Base-by-base conservation (phyloP, 2,329 filamentous ascomycete genomes). In the Penicillium sp. region DNA sequence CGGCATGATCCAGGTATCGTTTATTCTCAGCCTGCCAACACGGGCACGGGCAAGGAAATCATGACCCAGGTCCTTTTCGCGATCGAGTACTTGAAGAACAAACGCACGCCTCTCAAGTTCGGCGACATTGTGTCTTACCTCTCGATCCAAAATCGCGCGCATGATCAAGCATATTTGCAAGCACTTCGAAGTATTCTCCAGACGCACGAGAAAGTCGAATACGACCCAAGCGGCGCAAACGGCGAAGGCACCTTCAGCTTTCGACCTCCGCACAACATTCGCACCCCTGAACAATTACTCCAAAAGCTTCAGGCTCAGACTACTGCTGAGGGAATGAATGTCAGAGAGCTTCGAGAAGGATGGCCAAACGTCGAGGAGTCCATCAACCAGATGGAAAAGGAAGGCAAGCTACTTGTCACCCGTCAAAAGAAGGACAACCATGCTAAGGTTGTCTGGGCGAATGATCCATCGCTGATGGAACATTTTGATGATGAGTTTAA, bases 311-410 rank as follows among this genome's bases (percentile, higher is more conserved):
- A 95, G 66, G 74, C 75, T 37, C 88, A 89, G 65, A 79, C 78
- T 35, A 88, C 88, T 42, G 85, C 86, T 1, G 80, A 83, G 48
- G 87, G 86, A 9, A 77, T 96, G 37, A 75, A 75, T 25, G 86
- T 96, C 46, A 88, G 87, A 62, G 88, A 95, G 55, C 76, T 98
- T 45, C 94, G 95, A 66, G 92, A 98, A 61, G 92, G 92, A 47
- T 98, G 92, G 92, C 80, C 83, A 15, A 82, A 83, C 54, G 93
- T 87, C 56, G 80, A 89, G 44, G 77, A 82, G 13, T 77, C 84
- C 7, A 84, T 98, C 60, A 77, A 84, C 46, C 73, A 77, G 51
- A 74, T 98, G 35, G 90, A 95, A 69, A 67, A 67, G 27, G 77
- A 85, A 60, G 82, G 89, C 57, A 82, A 83, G 62, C 74, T 96